Evolutionary conservation across 164 flowering plant genomes (phyloP).

Genomic region (Taxillus chinensis): DNA sequence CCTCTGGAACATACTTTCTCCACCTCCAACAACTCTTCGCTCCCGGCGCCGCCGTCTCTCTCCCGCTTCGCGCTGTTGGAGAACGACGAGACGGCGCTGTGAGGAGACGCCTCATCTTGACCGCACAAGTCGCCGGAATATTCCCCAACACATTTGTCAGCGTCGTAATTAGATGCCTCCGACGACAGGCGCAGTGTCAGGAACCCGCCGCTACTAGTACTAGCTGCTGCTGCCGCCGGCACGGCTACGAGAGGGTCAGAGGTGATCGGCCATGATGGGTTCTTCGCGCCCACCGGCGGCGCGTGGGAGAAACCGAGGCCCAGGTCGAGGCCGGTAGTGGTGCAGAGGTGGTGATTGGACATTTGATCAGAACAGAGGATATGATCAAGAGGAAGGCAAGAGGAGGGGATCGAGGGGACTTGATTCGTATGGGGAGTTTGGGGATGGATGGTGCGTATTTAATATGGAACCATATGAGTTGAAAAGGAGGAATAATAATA

Average conservation of each 20-base stretch:
- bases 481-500: too few relatives aligned
- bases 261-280: background rate
- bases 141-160: slow-evolving; percentile 5
- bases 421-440: too few relatives aligned
- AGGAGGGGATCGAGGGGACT: background rate
- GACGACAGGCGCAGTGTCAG: too few relatives aligned
- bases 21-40: slow-evolving; percentile 36
- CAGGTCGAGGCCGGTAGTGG: slow-evolving; percentile 45
- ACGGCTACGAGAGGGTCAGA: slow-evolving; percentile 49
- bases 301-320: slow-evolving; percentile 25
- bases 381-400: background rate
- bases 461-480: too few relatives aligned
- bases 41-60: slow-evolving; percentile 30
- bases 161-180: slow-evolving; percentile 4
- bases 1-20: slow-evolving; percentile 34
- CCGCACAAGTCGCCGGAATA: slow-evolving; percentile 14
- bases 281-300: background rate
- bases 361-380: slow-evolving; percentile 17
- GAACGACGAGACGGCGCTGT: slow-evolving; percentile 52
- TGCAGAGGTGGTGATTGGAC: slow-evolving; percentile 36
- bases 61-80: slow-evolving; percentile 69
- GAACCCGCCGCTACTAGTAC: too few relatives aligned
- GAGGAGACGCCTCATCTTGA: slow-evolving; percentile 26
- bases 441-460: too few relatives aligned
- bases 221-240: slow-evolving; percentile 27